Conservation (phyloP, 352 stramenopile genomes). For the Globisporangium echinulatum region DNA sequence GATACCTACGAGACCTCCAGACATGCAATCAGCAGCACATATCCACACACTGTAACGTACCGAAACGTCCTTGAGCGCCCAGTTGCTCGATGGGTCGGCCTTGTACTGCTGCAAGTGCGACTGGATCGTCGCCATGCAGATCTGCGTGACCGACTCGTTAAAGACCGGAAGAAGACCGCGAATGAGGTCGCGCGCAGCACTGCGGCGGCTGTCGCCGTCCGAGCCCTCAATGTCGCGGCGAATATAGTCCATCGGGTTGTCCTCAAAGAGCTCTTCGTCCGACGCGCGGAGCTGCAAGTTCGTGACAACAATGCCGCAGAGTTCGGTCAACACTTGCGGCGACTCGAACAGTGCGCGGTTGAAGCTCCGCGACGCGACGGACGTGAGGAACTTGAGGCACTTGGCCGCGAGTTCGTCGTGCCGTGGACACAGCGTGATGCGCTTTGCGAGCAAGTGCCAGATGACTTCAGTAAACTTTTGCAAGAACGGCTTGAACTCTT, state of each 20-base stretch:
- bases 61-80: conserved; percentile 94
- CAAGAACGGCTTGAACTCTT: conserved; percentile 96
- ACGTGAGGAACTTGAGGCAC: conserved; percentile 96
- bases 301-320: conserved; percentile 97
- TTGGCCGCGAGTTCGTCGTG: conserved; percentile 95
- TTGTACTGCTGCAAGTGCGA: conserved; percentile 91
- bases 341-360: conserved; percentile 88
- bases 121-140: conserved; percentile 89
- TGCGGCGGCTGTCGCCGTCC: conserved; percentile 94
- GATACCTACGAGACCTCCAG: background rate
- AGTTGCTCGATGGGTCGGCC: conserved; percentile 79
- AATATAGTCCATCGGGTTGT: conserved; percentile 98
- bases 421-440: conserved; percentile 79
- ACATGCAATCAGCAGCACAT: background rate
- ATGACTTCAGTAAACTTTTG: conserved; percentile 90
- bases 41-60: conserved; percentile 35
- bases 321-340: conserved; percentile 75
- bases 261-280: conserved; percentile 97
- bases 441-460: conserved; percentile 70
- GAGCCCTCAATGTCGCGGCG: conserved; percentile 96
- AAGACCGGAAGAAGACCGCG: conserved; percentile 94
- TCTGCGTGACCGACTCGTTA: conserved; percentile 90
- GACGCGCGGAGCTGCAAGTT: conserved; percentile 96
- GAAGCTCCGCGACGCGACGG: conserved; percentile 93
- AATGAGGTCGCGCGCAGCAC: conserved; percentile 93